These are phyloP conservation scores for Ensete ventricosum DNA, from an alignment of 176 grass and related monocot genomes.

Conservation along the genomic window DNA sequence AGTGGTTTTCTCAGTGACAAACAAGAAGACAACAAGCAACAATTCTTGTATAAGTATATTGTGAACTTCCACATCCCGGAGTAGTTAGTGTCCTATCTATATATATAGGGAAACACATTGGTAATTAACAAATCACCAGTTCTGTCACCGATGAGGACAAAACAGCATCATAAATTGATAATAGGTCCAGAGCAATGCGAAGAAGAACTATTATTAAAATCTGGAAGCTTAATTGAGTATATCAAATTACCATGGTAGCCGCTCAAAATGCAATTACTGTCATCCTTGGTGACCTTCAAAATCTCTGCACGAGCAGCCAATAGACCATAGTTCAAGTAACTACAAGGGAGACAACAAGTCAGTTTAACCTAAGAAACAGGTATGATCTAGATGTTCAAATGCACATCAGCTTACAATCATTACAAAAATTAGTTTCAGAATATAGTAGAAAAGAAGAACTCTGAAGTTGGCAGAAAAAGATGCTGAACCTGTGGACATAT, in stretches of 20 bases:
- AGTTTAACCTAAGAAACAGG: not conserved
- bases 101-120: not conserved
- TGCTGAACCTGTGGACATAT: constrained; percentile 85
- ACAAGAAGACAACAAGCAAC: not conserved
- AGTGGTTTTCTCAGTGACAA: not conserved
- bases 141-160: not conserved
- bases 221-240: not conserved
- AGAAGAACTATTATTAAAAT: not conserved
- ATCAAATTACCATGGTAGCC: constrained; percentile 33
- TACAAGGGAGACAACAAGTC: not conserved
- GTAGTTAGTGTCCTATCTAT: not conserved
- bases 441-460: not conserved
- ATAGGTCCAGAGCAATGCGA: not conserved
- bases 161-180: not conserved
- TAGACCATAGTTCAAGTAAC: constrained; percentile 43
- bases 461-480: constrained; percentile 1
- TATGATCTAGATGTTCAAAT: not conserved
- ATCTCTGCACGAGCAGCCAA: constrained; percentile 33
- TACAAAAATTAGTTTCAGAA: not conserved
- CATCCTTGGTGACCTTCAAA: constrained; percentile 23
- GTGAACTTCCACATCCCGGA: not conserved
- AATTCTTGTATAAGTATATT: not conserved
- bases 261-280: constrained; percentile 37
- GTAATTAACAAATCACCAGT: not conserved
- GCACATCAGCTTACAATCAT: not conserved